Percentiles rank a stretch among this genome's conserved stretches.
phyloP scores from a whole-genome alignment of 169 alveolate genomes.

The Plasmodium chabaudi region DNA sequence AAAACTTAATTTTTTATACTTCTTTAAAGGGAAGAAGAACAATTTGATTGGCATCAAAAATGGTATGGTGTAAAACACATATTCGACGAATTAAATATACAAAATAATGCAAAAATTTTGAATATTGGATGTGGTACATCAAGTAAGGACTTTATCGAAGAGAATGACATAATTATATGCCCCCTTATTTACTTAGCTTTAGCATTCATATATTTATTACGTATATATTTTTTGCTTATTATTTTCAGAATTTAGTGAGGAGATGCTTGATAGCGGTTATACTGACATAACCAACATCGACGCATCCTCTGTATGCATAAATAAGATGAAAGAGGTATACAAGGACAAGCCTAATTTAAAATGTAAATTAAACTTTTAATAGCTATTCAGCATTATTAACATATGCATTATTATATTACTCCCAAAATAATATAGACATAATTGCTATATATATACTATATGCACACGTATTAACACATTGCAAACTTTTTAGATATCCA shows the following conservation, averaged over 20 bases:
- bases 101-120: constrained; percentile 62
- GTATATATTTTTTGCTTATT: constrained; percentile 2
- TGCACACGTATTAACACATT: background rate
- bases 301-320: constrained; percentile 69
- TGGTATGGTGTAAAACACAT: constrained; percentile 74
- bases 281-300: constrained; percentile 71
- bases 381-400: background rate
- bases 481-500: constrained; percentile 17
- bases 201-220: constrained; percentile 5
- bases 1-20: background rate
- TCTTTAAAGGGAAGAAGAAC: constrained; percentile 73
- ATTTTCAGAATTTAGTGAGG: constrained; percentile 57
- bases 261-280: constrained; percentile 63
- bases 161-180: background rate
- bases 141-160: constrained; percentile 28
- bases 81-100: constrained; percentile 38
- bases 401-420: no score
- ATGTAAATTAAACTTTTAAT: constrained; percentile 25
- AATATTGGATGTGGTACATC: constrained; percentile 75
- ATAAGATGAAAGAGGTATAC: constrained; percentile 62
- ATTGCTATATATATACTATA: background rate
- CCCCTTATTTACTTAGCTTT: background rate
- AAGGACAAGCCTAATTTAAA: constrained; percentile 62
- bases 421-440: no score
- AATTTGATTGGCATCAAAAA: constrained; percentile 75